Evolutionary conservation across 1,139 yeast genomes (phyloP), one percentile per base, ranked within the genome.

Genomic region (Hanseniaspora gamundiae): DNA sequence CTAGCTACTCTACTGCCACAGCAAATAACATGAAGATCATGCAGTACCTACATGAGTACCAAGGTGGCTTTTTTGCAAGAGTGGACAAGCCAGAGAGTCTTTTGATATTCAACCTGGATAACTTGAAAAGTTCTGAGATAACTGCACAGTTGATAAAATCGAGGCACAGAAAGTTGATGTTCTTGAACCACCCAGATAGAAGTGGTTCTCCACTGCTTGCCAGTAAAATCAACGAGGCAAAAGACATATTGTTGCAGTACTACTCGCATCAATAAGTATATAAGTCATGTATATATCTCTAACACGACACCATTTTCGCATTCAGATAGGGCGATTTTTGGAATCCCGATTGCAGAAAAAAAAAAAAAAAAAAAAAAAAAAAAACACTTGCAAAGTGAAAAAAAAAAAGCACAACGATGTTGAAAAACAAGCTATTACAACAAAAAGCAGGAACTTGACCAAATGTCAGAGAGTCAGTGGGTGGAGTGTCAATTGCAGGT

Each of bases 161-260:
- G 49, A 84, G 84, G 47, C 97, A 91, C 62, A 76, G 97, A 66
- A 74, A 73, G 57, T 83, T 86, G 65, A 84, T 88, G 93, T 69
- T 91, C 57, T 72, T 82, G 46, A 88, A 88, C 65, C 98, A 91
- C 61, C 98, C 98, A 7, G 98, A 91, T 67, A 83, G 88, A 59
- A 97, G 97, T 39, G 98, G 98, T 3, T 82, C 94, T 22, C 91
- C 96, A n/a, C 88, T 75, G 56, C 64, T 91, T 59, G 96, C 98
- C 48, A 86, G 95, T 45, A 91, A 91, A 69, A 84, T 91, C 51
- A 91, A 91, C 62, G 97, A 91, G 66, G 98, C 98, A 43, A 52
- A 55, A 40, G 61, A 59, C 21, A 42, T 58, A 8, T 41, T 59
- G 21, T 45, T 46, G 14, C 21, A 33, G n/a, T 9, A 33, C 22